Evolutionary conservation across 2,329 filamentous ascomycete species (phyloP).

Genomic region (Monosporascus sp.): DNA sequence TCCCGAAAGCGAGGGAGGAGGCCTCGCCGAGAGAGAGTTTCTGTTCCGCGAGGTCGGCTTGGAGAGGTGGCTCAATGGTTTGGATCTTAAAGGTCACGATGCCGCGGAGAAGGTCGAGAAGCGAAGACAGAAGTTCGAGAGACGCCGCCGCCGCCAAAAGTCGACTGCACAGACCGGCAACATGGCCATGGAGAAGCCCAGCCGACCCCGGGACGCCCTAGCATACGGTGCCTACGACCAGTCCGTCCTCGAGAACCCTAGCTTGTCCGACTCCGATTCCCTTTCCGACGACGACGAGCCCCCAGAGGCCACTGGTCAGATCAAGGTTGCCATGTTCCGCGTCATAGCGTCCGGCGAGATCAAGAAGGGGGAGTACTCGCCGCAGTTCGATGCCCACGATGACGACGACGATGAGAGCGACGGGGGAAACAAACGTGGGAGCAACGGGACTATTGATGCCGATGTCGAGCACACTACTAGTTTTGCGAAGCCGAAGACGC

Average conservation of each 20-base stretch:
- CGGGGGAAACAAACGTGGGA: conserved; percentile 44
- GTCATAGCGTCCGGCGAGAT: conserved; percentile 95
- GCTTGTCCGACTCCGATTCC: conserved; percentile 71
- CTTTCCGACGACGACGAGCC: conserved; percentile 72
- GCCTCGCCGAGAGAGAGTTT: conserved; percentile 92
- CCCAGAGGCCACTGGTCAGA: conserved; percentile 92
- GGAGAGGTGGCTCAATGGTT: conserved; percentile 91
- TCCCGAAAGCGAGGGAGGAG: conserved; percentile 83
- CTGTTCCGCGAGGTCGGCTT: conserved; percentile 94
- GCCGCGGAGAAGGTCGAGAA: conserved; percentile 86
- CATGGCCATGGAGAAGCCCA: conserved; percentile 38
- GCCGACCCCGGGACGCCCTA: conserved; percentile 52
- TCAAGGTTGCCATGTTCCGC: conserved; percentile 94
- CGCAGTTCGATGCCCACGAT: conserved; percentile 94
- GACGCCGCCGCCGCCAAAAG: conserved; percentile 60
- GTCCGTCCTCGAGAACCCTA: conserved; percentile 65
- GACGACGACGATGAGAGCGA: conserved; percentile 78
- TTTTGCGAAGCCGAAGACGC: conserved; percentile 91
- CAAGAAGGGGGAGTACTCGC: conserved; percentile 95
- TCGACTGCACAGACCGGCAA: conserved; percentile 33
- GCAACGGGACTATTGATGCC: conserved; percentile 60
- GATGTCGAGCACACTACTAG: conserved; percentile 96
- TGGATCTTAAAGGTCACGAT: conserved; percentile 91
- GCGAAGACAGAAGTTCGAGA: conserved; percentile 74
- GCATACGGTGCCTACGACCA: conserved; percentile 75